Evolutionary conservation across 2,329 filamentous ascomycete genomes (phyloP).

Genomic region (Zymoseptoria ardabiliae): DNA sequence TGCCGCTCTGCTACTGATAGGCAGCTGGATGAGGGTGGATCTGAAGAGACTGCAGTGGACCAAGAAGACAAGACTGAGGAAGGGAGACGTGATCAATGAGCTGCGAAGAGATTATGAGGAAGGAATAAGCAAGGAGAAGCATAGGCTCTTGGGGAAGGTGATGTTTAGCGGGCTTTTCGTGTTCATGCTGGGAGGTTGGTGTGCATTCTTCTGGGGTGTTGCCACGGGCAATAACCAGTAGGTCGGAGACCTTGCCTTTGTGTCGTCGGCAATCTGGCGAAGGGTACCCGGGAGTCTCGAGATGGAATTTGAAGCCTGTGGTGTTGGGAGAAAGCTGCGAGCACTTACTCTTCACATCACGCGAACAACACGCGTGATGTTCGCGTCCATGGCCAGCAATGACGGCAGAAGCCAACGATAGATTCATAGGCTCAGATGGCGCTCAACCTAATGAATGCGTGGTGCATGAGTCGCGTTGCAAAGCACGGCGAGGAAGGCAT

Average conservation of each 20-base stretch:
- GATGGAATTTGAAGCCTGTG: neutral
- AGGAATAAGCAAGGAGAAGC: constrained; percentile 29
- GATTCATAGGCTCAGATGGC: too few relatives aligned
- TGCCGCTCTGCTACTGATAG: constrained; percentile 33
- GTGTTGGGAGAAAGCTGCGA: too few relatives aligned
- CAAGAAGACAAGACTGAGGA: constrained; percentile 44
- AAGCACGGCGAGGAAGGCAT: too few relatives aligned
- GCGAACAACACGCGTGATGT: too few relatives aligned
- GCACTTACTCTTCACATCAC: too few relatives aligned
- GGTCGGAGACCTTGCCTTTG: neutral
- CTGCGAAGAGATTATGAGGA: constrained; percentile 39
- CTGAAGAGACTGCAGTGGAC: constrained; percentile 52
- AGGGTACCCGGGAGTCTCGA: neutral
- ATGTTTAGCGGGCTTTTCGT: constrained; percentile 41
- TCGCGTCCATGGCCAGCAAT: too few relatives aligned
- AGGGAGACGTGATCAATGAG: constrained; percentile 39
- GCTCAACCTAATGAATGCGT: too few relatives aligned
- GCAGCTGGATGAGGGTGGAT: constrained; percentile 36
- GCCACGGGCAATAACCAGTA: constrained; percentile 44
- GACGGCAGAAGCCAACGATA: too few relatives aligned
- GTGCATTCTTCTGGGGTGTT: constrained; percentile 54
- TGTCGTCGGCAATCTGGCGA: neutral
- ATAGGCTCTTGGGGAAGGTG: constrained; percentile 27
- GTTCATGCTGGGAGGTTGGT: constrained; percentile 47
- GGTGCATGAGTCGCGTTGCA: too few relatives aligned